Base-by-base conservation (phyloP, 352 stramenopile genomes). In the Globisporangium parvum region DNA sequence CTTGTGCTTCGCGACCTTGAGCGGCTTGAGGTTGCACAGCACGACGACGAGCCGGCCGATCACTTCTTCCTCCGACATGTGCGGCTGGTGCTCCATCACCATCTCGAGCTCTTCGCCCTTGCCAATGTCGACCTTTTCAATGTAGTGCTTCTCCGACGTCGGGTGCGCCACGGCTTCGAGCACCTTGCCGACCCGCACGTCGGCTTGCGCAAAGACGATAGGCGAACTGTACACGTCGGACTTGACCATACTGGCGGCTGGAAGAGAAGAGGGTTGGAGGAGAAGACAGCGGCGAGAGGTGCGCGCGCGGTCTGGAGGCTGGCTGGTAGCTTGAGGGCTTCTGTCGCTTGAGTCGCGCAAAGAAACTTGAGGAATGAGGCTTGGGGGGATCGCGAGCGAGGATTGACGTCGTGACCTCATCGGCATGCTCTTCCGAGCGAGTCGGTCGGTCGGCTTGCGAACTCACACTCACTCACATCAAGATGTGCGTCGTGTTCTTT, bases 51-150 rank as follows among this genome's bases (percentile, higher is more conserved):
- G 85, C 55, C 75, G 75, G 57, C 78, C 66, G 6, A 90, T 54
- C 28, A 90, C 55, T 58, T 90, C 80, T 55, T 90, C 80, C 62
- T 90, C 77, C 15, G 80, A 85, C 47, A 87, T 81, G 65, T 77
- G 83, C 20, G 80, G 80, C 65, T 87, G 77, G 69, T 88, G 80
- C 57, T 90, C 80, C 65, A 77, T 77, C 44, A 88, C 80, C 77
- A 90, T 87, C 52, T 85, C 77, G 17, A 90, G 67, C 55, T 77
- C 67, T 49, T 88, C 69, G 53, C 80, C 80, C 65, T 87, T 87
- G 66, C 80, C 80, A 33, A 90, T 80, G 59, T 85, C 75, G 33
- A 90, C 80, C 50, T 81, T 85, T 63, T 88, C 77, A 44, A 88
- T 70, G 62, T 90, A 90, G 57, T 87, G 77, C 45, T 73, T 73